Evolutionary conservation across 1,284 basidiomycete genomes (phyloP), one percentile per base, ranked within the genome.

Genomic region (Ganoderma multipileum): DNA sequence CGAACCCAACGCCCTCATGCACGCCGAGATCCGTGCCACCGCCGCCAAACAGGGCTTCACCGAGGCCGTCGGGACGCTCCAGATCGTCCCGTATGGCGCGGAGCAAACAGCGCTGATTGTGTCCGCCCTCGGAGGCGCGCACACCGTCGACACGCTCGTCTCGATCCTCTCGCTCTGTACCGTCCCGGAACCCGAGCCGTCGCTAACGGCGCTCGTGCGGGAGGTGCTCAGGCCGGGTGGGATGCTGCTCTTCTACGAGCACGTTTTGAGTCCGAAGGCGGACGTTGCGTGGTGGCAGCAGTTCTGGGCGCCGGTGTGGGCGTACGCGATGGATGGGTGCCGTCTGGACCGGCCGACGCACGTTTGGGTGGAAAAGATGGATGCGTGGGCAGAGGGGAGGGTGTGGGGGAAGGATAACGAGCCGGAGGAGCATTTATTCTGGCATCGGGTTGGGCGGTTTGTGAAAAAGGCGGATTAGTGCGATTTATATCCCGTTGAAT

Each of bases 231-330:
- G 85, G 83, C 67, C 84, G 88, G 0, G 88, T 87, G 91, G 91
- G 0, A 80, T 83, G 67, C 70, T 93, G 1, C 79, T 92, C 23
- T 88, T 87, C 73, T 88, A 87, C 69, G 91, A 93, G 77, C 91
- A 93, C 73, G 89, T 91, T 11, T 78, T 82, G 58, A 89, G 83
- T 71, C 83, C 81, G 0, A 74, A 77, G 0, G 66, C 74, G n/a
- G 85, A 87, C 64, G 83, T 90, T 3, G 84, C 84, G 11, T 85
- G 87, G 85, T 92, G 90, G 89, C 91, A 93, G 78, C 72, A 81
- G 1, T 83, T 90, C 63, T 92, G 90, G 89, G 83, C 88, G 3
- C 91, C 91, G 1, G 14, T 92, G 2, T 93, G 91, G 92, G 74
- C 74, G 6, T 36, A 81, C 0, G 77, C 80, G 58, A 61, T 68